Evolutionary conservation across 768 basidiomycete species (phyloP).

Genomic region (Sutorius australiensis): DNA sequence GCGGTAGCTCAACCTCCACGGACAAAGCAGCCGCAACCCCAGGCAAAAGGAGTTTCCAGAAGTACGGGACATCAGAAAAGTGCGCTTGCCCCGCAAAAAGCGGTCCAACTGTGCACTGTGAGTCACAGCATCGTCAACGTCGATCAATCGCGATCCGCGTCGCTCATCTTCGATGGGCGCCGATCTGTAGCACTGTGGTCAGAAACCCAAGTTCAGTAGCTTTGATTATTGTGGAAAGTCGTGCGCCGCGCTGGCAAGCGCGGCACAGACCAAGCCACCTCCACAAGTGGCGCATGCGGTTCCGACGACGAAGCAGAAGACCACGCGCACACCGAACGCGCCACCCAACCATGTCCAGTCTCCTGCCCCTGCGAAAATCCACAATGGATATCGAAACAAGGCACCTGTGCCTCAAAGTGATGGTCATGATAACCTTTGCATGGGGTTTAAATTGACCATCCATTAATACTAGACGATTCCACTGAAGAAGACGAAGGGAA

Average conservation of each 20-base stretch:
- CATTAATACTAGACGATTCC: conserved; percentile 19
- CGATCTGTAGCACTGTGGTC: conserved; percentile 44
- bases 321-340: conserved; percentile 5
- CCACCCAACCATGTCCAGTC: conserved; percentile 6
- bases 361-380: conserved; percentile 7
- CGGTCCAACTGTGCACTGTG: conserved; percentile 25
- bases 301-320: conserved; percentile 20
- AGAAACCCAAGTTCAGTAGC: conserved; percentile 57
- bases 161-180: conserved; percentile 20
- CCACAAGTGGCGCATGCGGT: conserved; percentile 10
- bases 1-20: conserved; percentile 19
- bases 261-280: conserved; percentile 18
- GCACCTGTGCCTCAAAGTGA: conserved; percentile 19
- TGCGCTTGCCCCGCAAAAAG: conserved; percentile 17
- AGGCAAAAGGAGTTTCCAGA: conserved; percentile 11
- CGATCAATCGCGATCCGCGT: conserved; percentile 29
- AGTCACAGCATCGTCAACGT: conserved; percentile 18
- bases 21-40: conserved; percentile 12
- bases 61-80: conserved; percentile 12
- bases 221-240: conserved; percentile 65
- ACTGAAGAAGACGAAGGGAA: conserved; percentile 25
- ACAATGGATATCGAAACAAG: conserved; percentile 15
- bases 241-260: conserved; percentile 50
- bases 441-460: conserved; percentile 9
- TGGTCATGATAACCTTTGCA: conserved; percentile 6